Conservation (phyloP, 352 stramenopile species). For the Pythium vanterpoolii region DNA sequence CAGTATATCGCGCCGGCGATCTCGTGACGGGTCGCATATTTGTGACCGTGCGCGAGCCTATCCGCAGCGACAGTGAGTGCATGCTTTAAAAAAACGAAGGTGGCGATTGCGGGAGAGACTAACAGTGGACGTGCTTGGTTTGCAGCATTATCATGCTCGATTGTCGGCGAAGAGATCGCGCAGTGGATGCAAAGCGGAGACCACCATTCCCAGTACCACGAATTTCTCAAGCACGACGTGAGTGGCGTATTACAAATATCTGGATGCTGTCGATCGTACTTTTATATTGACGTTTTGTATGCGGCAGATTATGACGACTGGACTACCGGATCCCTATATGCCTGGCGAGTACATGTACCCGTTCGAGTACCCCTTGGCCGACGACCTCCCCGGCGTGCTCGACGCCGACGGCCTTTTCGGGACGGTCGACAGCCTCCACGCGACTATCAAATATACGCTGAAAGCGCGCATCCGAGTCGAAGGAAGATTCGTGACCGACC, state of each 20-base stretch:
- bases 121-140: neutral
- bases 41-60: conserved; percentile 52
- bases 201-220: conserved; percentile 63
- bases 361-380: conserved; percentile 56
- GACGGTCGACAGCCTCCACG: conserved; percentile 48
- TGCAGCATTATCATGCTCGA: conserved; percentile 50
- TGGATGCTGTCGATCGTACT: neutral
- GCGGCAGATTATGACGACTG: conserved; percentile 42
- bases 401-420: conserved; percentile 53
- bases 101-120: neutral
- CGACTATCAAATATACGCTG: conserved; percentile 76
- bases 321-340: conserved; percentile 48
- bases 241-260: neutral
- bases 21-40: conserved; percentile 49
- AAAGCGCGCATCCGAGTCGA: conserved; percentile 67
- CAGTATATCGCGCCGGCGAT: conserved; percentile 56
- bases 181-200: conserved; percentile 60
- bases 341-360: conserved; percentile 70
- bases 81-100: neutral
- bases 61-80: conserved; percentile 50
- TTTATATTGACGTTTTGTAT: neutral
- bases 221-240: conserved; percentile 66
- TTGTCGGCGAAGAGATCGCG: conserved; percentile 61
- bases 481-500: conserved; percentile 63
- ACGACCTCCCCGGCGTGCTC: conserved; percentile 49